Percentiles rank a stretch among this genome's conserved stretches.
These are phyloP conservation scores for Gaultheria prostrata DNA, from an alignment of 148 eudicot genomes.

Conservation along the genomic window DNA sequence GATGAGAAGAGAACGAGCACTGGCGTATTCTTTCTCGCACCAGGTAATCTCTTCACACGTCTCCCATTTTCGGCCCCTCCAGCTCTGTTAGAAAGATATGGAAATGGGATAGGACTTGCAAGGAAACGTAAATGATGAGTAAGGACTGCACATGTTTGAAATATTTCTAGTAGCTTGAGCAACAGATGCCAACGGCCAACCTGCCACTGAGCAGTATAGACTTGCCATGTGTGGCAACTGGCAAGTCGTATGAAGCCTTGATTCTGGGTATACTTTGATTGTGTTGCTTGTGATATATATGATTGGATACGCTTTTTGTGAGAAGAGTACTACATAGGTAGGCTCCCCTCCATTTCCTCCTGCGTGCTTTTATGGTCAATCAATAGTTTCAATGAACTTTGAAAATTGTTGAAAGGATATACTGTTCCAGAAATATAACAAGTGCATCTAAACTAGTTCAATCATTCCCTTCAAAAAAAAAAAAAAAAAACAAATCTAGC, in stretches of 20 bases:
- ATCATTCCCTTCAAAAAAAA: no score
- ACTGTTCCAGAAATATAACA: neutral
- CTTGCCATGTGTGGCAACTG: neutral
- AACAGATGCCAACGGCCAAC: neutral
- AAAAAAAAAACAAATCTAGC: no score
- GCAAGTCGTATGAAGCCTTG: neutral
- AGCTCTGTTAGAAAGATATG: constrained; percentile 13
- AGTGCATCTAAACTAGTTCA: neutral
- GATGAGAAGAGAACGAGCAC: constrained; percentile 85
- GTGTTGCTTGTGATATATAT: no score
- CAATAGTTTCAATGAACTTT: no score
- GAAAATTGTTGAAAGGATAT: neutral
- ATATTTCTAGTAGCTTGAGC: neutral
- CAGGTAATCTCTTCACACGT: constrained; percentile 55
- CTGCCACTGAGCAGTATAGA: neutral
- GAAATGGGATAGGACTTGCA: neutral
- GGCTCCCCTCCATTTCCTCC: no score
- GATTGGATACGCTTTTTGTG: no score
- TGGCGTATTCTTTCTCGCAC: constrained; percentile 92
- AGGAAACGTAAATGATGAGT: constrained; percentile 7
- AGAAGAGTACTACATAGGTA: no score
- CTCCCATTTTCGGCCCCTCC: constrained; percentile 4
- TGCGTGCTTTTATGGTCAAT: no score
- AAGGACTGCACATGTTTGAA: constrained; percentile 1
- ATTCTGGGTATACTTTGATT: neutral